Evolutionary conservation across 139 green algal genomes (phyloP).

Genomic region (Chlorella sp.): DNA sequence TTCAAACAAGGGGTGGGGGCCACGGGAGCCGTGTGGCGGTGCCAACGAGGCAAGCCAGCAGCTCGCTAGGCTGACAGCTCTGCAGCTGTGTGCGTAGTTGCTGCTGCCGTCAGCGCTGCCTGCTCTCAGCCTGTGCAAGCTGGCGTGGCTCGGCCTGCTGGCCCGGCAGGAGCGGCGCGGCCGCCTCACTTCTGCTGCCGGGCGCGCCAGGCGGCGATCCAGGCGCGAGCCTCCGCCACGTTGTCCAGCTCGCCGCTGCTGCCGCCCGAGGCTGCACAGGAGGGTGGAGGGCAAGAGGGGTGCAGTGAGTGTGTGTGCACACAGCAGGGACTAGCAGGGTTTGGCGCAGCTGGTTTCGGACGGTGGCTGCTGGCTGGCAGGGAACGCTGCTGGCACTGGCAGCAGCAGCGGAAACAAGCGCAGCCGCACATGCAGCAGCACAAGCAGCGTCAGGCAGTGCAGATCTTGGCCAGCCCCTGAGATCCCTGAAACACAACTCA

Average conservation of each 20-base stretch:
- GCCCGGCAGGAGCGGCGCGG: background rate
- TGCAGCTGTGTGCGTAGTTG: too few relatives aligned
- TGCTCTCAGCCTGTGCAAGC: background rate
- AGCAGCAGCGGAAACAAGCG: background rate
- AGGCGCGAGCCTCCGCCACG: constrained; percentile 53
- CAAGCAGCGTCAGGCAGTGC: background rate
- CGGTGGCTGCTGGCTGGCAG: background rate
- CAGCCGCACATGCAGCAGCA: background rate
- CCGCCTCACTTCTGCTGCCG: constrained; percentile 40
- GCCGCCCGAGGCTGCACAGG: background rate
- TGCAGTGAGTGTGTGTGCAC: background rate
- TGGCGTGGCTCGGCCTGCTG: background rate
- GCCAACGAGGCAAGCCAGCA: too few relatives aligned
- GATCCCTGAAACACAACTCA: background rate
- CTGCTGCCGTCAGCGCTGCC: background rate
- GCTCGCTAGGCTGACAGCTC: too few relatives aligned
- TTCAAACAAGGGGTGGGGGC: too few relatives aligned
- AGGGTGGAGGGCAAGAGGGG: background rate
- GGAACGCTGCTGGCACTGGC: background rate
- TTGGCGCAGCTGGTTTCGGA: background rate
- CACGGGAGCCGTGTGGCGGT: too few relatives aligned
- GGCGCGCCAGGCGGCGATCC: constrained; percentile 55
- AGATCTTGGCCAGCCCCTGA: background rate
- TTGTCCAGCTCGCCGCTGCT: constrained; percentile 44
- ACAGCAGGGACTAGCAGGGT: background rate